phyloP scores from a whole-genome alignment of 1,139 yeast species.

The Arxiozyma heterogenica region DNA sequence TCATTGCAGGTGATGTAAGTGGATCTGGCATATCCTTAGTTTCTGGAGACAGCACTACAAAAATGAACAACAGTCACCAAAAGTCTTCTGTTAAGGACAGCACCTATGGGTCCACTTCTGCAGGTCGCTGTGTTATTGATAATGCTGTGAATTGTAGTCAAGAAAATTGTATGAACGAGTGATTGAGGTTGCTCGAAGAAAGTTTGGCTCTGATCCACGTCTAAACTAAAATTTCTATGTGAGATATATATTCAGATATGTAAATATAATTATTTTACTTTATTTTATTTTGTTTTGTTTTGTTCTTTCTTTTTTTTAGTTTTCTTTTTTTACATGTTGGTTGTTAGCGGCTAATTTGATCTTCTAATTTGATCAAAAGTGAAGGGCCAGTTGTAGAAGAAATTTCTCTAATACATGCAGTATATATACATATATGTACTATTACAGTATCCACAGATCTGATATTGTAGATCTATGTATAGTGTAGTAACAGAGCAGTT shows the following conservation, averaged over 20 bases:
- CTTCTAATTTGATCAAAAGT: neutral
- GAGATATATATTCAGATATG: neutral
- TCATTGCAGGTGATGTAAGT: constrained; percentile 31
- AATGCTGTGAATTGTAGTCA: constrained; percentile 41
- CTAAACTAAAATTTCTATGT: no score
- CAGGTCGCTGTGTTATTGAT: constrained; percentile 36
- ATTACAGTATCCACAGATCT: neutral
- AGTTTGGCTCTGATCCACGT: neutral
- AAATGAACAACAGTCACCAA: no score
- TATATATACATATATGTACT: no score
- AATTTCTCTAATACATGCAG: neutral
- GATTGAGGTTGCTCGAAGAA: neutral
- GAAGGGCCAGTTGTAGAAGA: neutral
- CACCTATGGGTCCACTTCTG: constrained; percentile 30
- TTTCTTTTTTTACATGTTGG: neutral
- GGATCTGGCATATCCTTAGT: constrained; percentile 3
- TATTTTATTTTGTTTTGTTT: neutral
- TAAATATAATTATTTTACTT: neutral
- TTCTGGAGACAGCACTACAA: neutral
- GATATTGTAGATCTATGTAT: neutral
- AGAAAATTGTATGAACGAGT: constrained; percentile 32
- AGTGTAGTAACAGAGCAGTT: no score
- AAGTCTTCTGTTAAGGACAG: neutral
- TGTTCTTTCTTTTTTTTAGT: no score
- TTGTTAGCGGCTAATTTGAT: neutral